Base-by-base conservation (phyloP, 192 early-diverging fungal genomes). In the Backusella tuberculispora region DNA sequence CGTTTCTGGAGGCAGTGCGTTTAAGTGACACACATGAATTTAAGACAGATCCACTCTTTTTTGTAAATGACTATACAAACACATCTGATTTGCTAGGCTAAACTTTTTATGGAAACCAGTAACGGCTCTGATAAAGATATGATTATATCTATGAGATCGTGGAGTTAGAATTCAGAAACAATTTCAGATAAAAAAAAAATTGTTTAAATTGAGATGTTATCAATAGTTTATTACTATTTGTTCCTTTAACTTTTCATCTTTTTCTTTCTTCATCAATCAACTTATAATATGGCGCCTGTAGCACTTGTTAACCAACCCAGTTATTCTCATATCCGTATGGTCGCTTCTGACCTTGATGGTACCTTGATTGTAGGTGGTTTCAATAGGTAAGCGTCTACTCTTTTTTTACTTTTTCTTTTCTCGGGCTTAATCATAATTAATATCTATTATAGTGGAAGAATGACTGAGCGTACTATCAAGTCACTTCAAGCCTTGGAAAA, bases 301-400 rank as follows among this genome's bases (percentile, higher is more conserved):
- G 63, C 63, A 38, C 15, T 19, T n/a, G n/a, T 10, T 19, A 40
- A 19, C 3, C 37, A 66, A 10, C 65, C 37, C n/a, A 66, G 40
- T 41, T 66, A 66, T 66, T 19, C 37, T 40, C 65, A 66, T 41
- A 78, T 78, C 7, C 53, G 45, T 2, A 4, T 78, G 21, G 77
- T 78, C 6, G 66, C 77, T 21, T 78, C 77, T 21, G 77, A 78
- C 37, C 48, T 78, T n/a, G 77, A 78, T 64, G 77, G 77, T 19
- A 78, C 77, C 41, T 43, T 78, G 9, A 47, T 74, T 14, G 26
- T 63, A 26, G 63, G 66, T 66, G 63, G 46, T 8, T 45, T 72
- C 38, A 72, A 74, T 34, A 60, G 42, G 72, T 74, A 64, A 41
- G 53, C 29, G 34, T 69, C 26, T 72, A 38, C 34, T 69, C 14